Percentiles rank a stretch among this genome's conserved stretches.
These are phyloP conservation scores for Auriscalpium orientale DNA, from an alignment of 768 basidiomycete genomes.

Conservation along the genomic window DNA sequence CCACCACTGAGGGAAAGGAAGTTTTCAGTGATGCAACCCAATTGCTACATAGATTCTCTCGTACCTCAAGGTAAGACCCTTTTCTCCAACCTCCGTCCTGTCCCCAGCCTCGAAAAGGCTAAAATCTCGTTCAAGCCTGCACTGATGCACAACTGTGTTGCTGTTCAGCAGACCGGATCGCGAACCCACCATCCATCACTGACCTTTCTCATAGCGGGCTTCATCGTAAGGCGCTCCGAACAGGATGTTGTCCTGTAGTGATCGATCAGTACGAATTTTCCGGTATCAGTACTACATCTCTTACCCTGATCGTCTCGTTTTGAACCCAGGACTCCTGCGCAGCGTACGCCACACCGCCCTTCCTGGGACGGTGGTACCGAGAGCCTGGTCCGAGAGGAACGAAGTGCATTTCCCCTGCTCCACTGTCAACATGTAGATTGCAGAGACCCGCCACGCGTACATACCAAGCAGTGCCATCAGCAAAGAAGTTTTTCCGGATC, in stretches of 20 bases:
- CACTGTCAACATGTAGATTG: background rate
- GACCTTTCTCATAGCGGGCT: slow-evolving; percentile 34
- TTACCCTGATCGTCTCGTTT: slow-evolving; percentile 66
- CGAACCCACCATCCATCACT: background rate
- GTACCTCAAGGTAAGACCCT: slow-evolving; percentile 38
- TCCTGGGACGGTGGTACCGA: slow-evolving; percentile 63
- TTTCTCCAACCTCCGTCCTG: slow-evolving; percentile 50
- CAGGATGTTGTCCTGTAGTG: slow-evolving; percentile 38
- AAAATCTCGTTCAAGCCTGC: slow-evolving; percentile 30
- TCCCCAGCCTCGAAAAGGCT: slow-evolving; percentile 42
- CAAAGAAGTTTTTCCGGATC: slow-evolving; percentile 54
- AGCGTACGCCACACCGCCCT: slow-evolving; percentile 66
- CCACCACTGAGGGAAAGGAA: slow-evolving; percentile 32
- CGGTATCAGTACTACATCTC: background rate
- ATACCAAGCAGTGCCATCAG: slow-evolving; percentile 55
- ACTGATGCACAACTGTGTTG: slow-evolving; percentile 15
- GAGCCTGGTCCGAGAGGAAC: slow-evolving; percentile 42
- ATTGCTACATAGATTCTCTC: background rate
- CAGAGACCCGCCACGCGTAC: background rate
- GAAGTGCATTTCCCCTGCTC: slow-evolving; percentile 57
- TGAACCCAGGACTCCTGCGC: slow-evolving; percentile 84
- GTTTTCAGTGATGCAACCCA: background rate
- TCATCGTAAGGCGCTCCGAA: slow-evolving; percentile 42
- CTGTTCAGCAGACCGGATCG: background rate
- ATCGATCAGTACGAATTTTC: background rate